A percentile compares a stretch with the other conserved stretches of the same genome.
Conservation (phyloP, 1,284 basidiomycete genomes). For the Apiotrichum veenhuisii region DNA sequence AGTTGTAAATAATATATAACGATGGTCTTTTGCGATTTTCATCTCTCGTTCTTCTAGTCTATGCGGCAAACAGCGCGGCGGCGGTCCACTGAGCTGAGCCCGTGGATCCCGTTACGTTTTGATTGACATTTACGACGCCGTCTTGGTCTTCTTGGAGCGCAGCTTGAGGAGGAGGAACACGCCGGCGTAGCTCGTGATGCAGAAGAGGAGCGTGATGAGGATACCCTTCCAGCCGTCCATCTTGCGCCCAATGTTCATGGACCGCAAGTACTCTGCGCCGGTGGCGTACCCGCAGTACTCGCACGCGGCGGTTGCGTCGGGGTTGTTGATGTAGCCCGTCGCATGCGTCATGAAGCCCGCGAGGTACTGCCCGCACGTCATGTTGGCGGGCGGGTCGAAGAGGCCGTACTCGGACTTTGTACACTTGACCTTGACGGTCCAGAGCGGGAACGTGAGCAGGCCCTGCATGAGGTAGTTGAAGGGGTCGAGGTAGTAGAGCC, state of each 20-base stretch:
- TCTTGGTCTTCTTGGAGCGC: slow-evolving; percentile 35
- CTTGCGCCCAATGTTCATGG: slow-evolving; percentile 31
- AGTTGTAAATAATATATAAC: too few species aligned
- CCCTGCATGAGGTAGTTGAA: slow-evolving; percentile 41
- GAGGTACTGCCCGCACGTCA: slow-evolving; percentile 43
- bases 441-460: slow-evolving; percentile 27
- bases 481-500: slow-evolving; percentile 28
- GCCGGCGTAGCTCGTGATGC: slow-evolving; percentile 26
- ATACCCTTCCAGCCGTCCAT: slow-evolving; percentile 39
- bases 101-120: too few species aligned
- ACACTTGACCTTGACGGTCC: slow-evolving; percentile 38
- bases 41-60: too few species aligned
- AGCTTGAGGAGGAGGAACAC: slow-evolving; percentile 38
- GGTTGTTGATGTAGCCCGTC: slow-evolving; percentile 35
- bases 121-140: slow-evolving; percentile 5
- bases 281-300: slow-evolving; percentile 35
- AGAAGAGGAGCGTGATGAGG: slow-evolving; percentile 33
- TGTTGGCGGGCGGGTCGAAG: slow-evolving; percentile 40
- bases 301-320: slow-evolving; percentile 32
- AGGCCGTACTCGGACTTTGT: slow-evolving; percentile 32
- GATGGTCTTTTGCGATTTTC: too few species aligned
- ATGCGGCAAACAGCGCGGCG: too few species aligned
- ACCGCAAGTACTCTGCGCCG: slow-evolving; percentile 37
- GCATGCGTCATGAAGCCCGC: slow-evolving; percentile 20
- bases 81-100: too few species aligned